Conservation (phyloP, 371 early-diverging fungal genomes). For the Lichtheimia corymbifera region DNA sequence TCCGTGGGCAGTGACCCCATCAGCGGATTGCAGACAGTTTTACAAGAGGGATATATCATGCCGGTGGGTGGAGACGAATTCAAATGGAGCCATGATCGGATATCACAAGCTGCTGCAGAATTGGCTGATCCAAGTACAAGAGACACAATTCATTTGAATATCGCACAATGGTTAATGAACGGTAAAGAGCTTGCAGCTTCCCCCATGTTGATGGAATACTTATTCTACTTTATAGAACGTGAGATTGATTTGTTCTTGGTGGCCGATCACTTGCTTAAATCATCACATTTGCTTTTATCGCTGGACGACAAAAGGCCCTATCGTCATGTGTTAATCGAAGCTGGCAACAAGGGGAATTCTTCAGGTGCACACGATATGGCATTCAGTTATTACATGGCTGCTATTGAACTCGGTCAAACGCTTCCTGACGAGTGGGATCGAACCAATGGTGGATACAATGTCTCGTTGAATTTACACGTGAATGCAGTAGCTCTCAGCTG, state of each 20-base stretch:
- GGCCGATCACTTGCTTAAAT: constrained; percentile 45
- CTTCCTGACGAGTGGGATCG: constrained; percentile 17
- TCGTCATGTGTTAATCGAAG: constrained; percentile 29
- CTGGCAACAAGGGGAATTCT: constrained; percentile 34
- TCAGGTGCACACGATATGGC: constrained; percentile 50
- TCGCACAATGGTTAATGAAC: constrained; percentile 34
- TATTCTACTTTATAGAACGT: constrained; percentile 15
- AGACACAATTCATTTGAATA: constrained; percentile 38
- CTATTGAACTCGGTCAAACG: constrained; percentile 23
- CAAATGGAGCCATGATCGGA: constrained; percentile 49
- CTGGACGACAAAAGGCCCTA: constrained; percentile 24
- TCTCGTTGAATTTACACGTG: constrained; percentile 29
- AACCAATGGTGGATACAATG: constrained; percentile 13
- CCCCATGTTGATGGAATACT: background rate
- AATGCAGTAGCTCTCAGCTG: constrained; percentile 40
- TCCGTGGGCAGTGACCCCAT: constrained; percentile 26
- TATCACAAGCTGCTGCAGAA: constrained; percentile 51
- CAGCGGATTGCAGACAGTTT: constrained; percentile 44
- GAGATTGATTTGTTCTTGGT: constrained; percentile 30
- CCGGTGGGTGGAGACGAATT: constrained; percentile 45
- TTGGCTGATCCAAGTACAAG: constrained; percentile 33
- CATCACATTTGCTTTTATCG: constrained; percentile 19
- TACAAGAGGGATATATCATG: constrained; percentile 49
- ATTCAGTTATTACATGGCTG: constrained; percentile 31
- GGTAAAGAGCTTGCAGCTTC: constrained; percentile 7